Percentiles rank a stretch among this genome's conserved stretches.
Conservation (phyloP, 1,284 basidiomycete genomes). For the Ustilago lituana region DNA sequence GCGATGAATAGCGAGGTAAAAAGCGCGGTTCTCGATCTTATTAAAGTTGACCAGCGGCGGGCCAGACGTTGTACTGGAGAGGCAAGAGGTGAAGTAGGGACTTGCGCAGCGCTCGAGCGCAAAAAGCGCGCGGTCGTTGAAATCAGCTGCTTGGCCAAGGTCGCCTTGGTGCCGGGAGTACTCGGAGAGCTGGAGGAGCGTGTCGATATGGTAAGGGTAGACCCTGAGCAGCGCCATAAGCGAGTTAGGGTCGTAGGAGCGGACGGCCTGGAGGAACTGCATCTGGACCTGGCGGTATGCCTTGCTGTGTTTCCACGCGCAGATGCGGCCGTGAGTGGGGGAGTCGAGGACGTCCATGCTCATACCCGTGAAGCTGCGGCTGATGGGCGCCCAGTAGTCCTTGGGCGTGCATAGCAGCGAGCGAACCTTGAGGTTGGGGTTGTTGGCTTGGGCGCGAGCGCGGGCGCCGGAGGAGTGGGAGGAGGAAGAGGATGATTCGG, state of each 20-base stretch:
- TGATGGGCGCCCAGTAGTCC: slow-evolving; percentile 62
- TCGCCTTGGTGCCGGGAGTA: slow-evolving; percentile 65
- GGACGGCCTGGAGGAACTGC: slow-evolving; percentile 64
- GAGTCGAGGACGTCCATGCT: slow-evolving; percentile 57
- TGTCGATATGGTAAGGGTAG: slow-evolving; percentile 66
- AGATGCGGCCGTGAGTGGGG: slow-evolving; percentile 43
- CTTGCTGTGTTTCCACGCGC: slow-evolving; percentile 57
- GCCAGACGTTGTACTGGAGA: slow-evolving; percentile 51
- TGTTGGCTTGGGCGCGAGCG: slow-evolving; percentile 54
- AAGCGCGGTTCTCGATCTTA: slow-evolving; percentile 62
- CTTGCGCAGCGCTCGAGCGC: slow-evolving; percentile 60
- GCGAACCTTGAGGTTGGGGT: slow-evolving; percentile 60
- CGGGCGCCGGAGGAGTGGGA: slow-evolving; percentile 37
- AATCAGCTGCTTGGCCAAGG: slow-evolving; percentile 63
- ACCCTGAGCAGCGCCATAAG: slow-evolving; percentile 58
- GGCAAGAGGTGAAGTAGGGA: slow-evolving; percentile 54
- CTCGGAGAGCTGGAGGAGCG: slow-evolving; percentile 63
- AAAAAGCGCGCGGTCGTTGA: slow-evolving; percentile 63
- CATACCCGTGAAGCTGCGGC: slow-evolving; percentile 61
- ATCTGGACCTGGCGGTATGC: slow-evolving; percentile 63
- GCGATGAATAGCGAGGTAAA: slow-evolving; percentile 63
- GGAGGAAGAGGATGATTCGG: slow-evolving; percentile 32
- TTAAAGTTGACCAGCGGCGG: slow-evolving; percentile 60
- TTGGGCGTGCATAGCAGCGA: slow-evolving; percentile 61
- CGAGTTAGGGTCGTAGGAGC: slow-evolving; percentile 59